Evolutionary conservation across 164 flowering plant species (phyloP), one percentile per base, ranked within the genome.

Genomic region (Magnolia changhungtana): DNA sequence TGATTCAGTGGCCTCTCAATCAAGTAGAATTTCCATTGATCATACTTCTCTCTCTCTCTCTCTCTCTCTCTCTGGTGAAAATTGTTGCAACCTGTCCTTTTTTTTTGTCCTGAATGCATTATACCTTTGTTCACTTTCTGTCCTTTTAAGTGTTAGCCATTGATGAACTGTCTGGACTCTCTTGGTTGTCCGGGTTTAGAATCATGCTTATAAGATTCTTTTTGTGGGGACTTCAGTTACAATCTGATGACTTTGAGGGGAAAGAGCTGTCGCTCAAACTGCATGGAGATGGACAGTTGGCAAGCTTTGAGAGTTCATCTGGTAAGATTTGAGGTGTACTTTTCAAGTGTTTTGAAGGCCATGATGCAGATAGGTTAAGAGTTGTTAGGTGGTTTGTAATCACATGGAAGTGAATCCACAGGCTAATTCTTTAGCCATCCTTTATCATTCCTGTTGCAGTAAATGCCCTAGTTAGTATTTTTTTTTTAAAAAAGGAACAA

Each of bases 231-330:
- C 10, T 77, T 69, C 72, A 78, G 76, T 74, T 78, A n/a, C 71
- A 78, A 61, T 69, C 80, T n/a, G 77, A 68, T 73, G 93, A 89
- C 77, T 83, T 89, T 80, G 84, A 88, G 78, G 94, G 91, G 69
- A 79, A 86, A 80, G 87, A 88, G 71, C n/a, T 90, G 59, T 68
- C 86, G 7, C 82, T 93, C 61, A 82, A 89, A 72, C 86, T 91
- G 81, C 75, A 83, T 71, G 74, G 29, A 14, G 85, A 88, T 79
- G 96, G 92, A 51, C 65, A 37, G 24, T 71, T 90, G 79, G 92
- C 90, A 70, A 87, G 85, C 73, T 78, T 91, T 58, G 81, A 87
- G 80, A 85, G 83, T 68, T 76, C 88, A 71, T 87, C 92, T 23
- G 98, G 98, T 87, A 84, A 67, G 61, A 72, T 69, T 55, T 55